A percentile compares a stretch with the other conserved stretches of the same genome.
Evolutionary conservation across 116 monocot species (phyloP).

Genomic region (Iris pallida): DNA sequence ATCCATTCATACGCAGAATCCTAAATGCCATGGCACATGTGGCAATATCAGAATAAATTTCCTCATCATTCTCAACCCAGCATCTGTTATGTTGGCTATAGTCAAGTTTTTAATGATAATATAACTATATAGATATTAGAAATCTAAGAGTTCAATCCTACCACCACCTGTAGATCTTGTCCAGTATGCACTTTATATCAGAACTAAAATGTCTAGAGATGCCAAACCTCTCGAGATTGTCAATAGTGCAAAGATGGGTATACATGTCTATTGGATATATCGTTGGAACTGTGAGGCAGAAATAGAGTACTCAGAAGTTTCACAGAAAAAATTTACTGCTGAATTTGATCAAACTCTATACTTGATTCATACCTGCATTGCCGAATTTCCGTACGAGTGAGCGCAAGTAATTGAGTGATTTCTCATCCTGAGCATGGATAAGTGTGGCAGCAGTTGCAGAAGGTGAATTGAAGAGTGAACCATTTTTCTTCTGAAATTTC

Average conservation of each 20-base stretch:
- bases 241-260: slow-evolving; percentile 48
- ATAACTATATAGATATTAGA: neutral
- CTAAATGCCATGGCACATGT: slow-evolving; percentile 84
- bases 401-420: slow-evolving; percentile 59
- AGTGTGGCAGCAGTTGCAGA: slow-evolving; percentile 72
- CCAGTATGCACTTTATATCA: slow-evolving; percentile 62
- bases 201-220: slow-evolving; percentile 46
- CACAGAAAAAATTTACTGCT: neutral
- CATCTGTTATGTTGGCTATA: slow-evolving; percentile 37
- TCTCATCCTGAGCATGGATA: slow-evolving; percentile 32
- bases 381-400: slow-evolving; percentile 42
- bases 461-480: slow-evolving; percentile 85
- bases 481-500: slow-evolving; percentile 75
- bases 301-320: neutral
- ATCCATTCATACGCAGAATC: slow-evolving; percentile 75
- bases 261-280: slow-evolving; percentile 45
- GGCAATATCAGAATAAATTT: slow-evolving; percentile 45
- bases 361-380: slow-evolving; percentile 41
- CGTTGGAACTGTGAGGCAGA: slow-evolving; percentile 51
- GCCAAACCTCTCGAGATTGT: slow-evolving; percentile 65
- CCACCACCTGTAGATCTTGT: slow-evolving; percentile 59
- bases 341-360: neutral
- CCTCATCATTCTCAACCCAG: slow-evolving; percentile 73
- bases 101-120: slow-evolving; percentile 17
- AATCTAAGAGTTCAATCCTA: neutral